phyloP scores from a whole-genome alignment of 163 green algal genomes.

The Scenedesmus sp. region DNA sequence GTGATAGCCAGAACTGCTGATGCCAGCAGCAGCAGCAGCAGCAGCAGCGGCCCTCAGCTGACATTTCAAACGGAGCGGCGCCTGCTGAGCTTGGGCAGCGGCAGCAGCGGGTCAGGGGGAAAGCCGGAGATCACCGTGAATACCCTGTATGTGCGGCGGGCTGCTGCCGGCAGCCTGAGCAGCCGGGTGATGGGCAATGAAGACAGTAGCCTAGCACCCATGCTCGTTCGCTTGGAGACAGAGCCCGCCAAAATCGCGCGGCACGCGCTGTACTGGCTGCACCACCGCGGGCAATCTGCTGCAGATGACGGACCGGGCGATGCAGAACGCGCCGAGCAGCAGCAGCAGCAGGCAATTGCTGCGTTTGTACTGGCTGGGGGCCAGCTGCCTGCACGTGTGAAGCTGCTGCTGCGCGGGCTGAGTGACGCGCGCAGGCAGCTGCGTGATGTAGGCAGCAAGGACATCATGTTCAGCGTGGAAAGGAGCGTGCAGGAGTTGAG shows the following conservation, averaged over 20 bases:
- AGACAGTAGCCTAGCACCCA: background rate
- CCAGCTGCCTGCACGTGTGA: background rate
- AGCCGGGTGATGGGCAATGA: background rate
- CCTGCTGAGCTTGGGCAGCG: background rate
- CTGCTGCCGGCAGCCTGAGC: background rate
- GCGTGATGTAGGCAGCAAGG: background rate
- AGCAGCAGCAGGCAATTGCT: background rate
- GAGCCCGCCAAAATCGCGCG: background rate
- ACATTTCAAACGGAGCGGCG: background rate
- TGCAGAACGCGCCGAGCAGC: background rate
- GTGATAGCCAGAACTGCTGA: background rate
- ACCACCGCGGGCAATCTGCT: background rate
- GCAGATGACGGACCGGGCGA: no score
- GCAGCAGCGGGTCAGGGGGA: background rate
- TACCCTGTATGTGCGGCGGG: background rate
- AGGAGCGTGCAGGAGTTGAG: background rate
- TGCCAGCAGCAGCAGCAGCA: background rate
- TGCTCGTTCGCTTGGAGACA: background rate
- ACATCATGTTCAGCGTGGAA: background rate
- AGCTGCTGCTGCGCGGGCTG: background rate
- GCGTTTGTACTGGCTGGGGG: background rate
- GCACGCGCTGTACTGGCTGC: background rate
- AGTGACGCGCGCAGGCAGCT: background rate
- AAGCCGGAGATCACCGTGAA: background rate
- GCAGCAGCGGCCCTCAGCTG: background rate